Conservation (phyloP, 192 early-diverging fungal species). For the Gigaspora rosea region DNA sequence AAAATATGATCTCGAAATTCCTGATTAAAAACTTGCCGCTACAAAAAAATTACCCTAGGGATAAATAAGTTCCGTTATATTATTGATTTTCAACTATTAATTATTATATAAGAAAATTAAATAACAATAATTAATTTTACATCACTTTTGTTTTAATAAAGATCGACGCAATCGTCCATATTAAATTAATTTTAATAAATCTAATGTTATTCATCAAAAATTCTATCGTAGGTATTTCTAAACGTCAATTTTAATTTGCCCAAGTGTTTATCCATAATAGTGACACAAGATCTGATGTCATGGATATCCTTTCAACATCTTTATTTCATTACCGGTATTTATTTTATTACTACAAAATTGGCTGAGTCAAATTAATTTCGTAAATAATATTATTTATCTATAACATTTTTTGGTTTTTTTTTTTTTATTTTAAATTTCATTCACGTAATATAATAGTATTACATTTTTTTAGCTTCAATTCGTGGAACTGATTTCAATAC, state of each 20-base stretch:
- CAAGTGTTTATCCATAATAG: slow-evolving; percentile 94
- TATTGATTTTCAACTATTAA: too few species aligned
- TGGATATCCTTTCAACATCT: slow-evolving; percentile 47
- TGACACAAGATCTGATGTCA: slow-evolving; percentile 80
- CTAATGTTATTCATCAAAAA: too few species aligned
- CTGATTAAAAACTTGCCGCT: too few species aligned
- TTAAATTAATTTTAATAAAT: too few species aligned
- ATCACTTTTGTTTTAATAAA: too few species aligned
- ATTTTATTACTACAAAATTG: not conserved
- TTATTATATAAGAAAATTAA: too few species aligned
- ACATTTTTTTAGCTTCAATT: slow-evolving; percentile 63
- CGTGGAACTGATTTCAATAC: slow-evolving; percentile 52
- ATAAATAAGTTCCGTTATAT: too few species aligned
- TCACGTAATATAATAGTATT: slow-evolving; percentile 52
- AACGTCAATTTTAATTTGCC: slow-evolving; percentile 76
- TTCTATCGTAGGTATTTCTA: too few species aligned
- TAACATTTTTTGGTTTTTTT: not conserved
- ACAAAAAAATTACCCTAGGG: too few species aligned
- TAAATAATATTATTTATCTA: slow-evolving; percentile 29
- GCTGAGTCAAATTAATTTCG: not conserved
- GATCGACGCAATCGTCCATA: too few species aligned
- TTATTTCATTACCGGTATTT: not conserved
- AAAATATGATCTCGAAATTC: too few species aligned
- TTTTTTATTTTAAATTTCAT: not conserved
- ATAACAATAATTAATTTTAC: too few species aligned